phyloP scores from a whole-genome alignment of 345 rosid species.

The Bruguiera gymnorhiza region DNA sequence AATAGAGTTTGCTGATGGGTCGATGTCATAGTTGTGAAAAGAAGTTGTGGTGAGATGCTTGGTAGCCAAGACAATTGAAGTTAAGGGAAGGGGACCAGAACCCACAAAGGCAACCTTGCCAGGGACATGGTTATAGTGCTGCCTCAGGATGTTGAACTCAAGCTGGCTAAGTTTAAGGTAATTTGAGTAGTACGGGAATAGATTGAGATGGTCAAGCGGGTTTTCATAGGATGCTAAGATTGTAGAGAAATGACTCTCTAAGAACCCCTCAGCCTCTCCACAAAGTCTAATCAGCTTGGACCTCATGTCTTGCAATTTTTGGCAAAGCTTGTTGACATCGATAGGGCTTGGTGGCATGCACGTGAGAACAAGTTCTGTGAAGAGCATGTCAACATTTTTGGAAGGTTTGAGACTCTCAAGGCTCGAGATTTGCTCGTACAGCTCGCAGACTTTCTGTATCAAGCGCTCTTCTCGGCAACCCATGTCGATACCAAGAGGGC shows the following conservation, averaged over 20 bases:
- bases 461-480: constrained; percentile 60
- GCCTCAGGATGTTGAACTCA: constrained; percentile 52
- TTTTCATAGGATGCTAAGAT: constrained; percentile 54
- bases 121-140: constrained; percentile 41
- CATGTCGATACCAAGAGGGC: constrained; percentile 75
- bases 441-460: constrained; percentile 46
- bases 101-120: constrained; percentile 73
- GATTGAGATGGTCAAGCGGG: constrained; percentile 61
- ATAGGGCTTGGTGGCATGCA: constrained; percentile 79
- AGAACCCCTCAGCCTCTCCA: constrained; percentile 70
- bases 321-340: constrained; percentile 61
- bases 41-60: constrained; percentile 48
- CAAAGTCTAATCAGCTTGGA: constrained; percentile 66
- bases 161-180: constrained; percentile 79
- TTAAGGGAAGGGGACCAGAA: constrained; percentile 87
- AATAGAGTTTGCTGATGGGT: constrained; percentile 53
- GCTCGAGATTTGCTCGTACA: constrained; percentile 63
- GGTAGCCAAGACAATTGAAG: constrained; percentile 69
- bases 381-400: constrained; percentile 77
- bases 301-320: constrained; percentile 56
- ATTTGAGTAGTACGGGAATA: constrained; percentile 80
- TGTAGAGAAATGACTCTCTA: constrained; percentile 68
- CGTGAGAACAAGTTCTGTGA: constrained; percentile 69
- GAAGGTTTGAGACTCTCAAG: constrained; percentile 70
- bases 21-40: constrained; percentile 81